phyloP scores from a whole-genome alignment of 495 filamentous ascomycete species.

The Neurospora sp. region DNA sequence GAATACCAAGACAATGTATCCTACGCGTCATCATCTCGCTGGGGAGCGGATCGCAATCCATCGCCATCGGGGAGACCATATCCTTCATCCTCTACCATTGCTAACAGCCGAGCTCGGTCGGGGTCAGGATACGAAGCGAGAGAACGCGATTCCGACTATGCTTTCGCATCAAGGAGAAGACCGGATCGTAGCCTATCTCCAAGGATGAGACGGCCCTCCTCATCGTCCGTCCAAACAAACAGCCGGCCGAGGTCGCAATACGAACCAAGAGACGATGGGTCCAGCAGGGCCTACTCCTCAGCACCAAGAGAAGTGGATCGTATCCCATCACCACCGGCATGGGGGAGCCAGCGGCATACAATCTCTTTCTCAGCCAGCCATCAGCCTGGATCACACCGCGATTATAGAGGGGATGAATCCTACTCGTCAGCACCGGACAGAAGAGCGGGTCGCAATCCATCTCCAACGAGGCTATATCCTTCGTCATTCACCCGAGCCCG shows the following conservation, averaged over 20 bases:
- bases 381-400: background rate
- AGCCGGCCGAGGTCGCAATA: too few species aligned
- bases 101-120: background rate
- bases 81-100: background rate
- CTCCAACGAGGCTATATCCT: background rate
- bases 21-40: background rate
- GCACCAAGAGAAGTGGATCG: background rate
- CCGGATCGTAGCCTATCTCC: too few species aligned
- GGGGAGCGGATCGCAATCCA: background rate
- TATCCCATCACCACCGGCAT: background rate
- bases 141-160: too few species aligned
- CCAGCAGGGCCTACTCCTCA: background rate
- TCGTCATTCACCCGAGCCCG: background rate
- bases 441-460: background rate
- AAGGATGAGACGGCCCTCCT: too few species aligned
- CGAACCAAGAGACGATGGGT: background rate
- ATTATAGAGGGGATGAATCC: background rate
- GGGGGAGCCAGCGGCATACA: background rate
- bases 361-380: background rate
- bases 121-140: background rate
- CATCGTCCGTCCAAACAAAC: too few species aligned
- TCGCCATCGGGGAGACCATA: background rate
- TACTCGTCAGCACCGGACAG: background rate
- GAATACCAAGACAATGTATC: background rate
- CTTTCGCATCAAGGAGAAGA: too few species aligned